A percentile compares a stretch with the other conserved stretches of the same genome.
Evolutionary conservation across 441 rosid species (phyloP).

Genomic region (Aquilaria agallochum): DNA sequence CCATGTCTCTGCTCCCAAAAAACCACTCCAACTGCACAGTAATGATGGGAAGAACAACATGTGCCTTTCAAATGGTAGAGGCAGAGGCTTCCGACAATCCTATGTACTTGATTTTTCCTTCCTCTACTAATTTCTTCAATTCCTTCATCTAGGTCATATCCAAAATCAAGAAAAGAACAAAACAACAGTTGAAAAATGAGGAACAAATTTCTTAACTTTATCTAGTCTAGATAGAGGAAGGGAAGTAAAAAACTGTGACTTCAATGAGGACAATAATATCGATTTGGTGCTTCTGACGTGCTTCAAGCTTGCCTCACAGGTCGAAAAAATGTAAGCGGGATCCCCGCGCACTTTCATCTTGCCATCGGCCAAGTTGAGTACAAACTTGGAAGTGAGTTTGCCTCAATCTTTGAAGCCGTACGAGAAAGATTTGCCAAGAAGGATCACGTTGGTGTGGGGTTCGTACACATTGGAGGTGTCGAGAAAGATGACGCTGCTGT

Average conservation of each 20-base stretch:
- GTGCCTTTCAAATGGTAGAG: conserved; percentile 10
- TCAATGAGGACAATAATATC: conserved; percentile 53
- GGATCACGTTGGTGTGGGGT: conserved; percentile 54
- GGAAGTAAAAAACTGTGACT: conserved; percentile 28
- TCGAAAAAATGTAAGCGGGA: conserved; percentile 42
- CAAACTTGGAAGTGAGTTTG: conserved; percentile 57
- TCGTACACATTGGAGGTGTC: conserved; percentile 61
- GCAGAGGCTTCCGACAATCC: conserved; percentile 10
- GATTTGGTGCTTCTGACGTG: conserved; percentile 45
- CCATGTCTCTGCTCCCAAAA: conserved; percentile 27
- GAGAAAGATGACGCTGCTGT: conserved; percentile 53
- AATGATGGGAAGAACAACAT: conserved; percentile 13
- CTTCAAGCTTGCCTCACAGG: conserved; percentile 58
- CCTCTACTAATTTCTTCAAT: conserved; percentile 20
- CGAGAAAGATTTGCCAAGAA: conserved; percentile 47
- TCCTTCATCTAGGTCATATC: conserved; percentile 6
- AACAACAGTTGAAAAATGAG: not conserved
- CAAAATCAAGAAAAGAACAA: conserved; percentile 6
- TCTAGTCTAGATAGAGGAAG: not conserved
- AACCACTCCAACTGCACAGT: conserved; percentile 27
- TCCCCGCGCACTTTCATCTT: conserved; percentile 27
- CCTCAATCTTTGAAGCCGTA: conserved; percentile 38
- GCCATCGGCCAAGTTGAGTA: conserved; percentile 20
- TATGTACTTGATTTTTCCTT: conserved; percentile 19
- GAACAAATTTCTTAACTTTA: conserved; percentile 1